These are phyloP conservation scores for Tetradesmus obliquus DNA, from an alignment of 139 green algal genomes.

Conservation along the genomic window DNA sequence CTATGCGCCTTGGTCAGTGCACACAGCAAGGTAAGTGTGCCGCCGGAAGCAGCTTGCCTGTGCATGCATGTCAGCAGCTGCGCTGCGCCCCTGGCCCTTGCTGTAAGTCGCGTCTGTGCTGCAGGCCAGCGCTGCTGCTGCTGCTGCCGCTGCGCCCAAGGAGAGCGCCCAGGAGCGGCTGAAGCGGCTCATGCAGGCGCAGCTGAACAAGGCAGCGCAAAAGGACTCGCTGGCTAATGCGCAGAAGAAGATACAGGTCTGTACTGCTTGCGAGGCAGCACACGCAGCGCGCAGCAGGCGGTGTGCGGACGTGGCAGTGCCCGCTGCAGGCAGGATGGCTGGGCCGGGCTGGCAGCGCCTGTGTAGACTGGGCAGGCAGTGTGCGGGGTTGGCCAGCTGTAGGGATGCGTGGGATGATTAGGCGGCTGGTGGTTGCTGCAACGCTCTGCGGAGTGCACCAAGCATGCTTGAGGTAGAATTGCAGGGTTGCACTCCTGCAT, in stretches of 20 bases:
- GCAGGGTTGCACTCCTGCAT: too few species aligned
- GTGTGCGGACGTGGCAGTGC: background rate
- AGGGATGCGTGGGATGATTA: background rate
- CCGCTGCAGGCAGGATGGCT: background rate
- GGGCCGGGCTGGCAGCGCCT: background rate
- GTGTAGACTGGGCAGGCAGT: background rate
- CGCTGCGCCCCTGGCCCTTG: background rate
- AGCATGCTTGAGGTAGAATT: background rate
- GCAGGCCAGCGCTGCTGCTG: background rate
- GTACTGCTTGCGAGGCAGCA: conserved; percentile 21
- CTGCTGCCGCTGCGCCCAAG: conserved; percentile 43
- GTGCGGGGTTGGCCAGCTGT: background rate
- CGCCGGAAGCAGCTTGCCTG: background rate
- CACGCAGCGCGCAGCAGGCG: background rate
- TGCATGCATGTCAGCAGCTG: background rate
- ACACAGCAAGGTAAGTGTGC: background rate
- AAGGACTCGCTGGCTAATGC: conserved; percentile 68
- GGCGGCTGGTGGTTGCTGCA: too few species aligned
- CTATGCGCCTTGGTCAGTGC: background rate
- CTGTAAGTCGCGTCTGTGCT: background rate
- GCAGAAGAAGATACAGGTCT: conserved; percentile 72
- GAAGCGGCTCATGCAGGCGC: conserved; percentile 84
- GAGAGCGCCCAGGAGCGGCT: conserved; percentile 85
- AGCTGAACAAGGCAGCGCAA: conserved; percentile 81
- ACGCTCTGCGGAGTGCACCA: too few species aligned